Base-by-base conservation (phyloP, 257 asterid genomes). In the Jacaranda mimosifolia region DNA sequence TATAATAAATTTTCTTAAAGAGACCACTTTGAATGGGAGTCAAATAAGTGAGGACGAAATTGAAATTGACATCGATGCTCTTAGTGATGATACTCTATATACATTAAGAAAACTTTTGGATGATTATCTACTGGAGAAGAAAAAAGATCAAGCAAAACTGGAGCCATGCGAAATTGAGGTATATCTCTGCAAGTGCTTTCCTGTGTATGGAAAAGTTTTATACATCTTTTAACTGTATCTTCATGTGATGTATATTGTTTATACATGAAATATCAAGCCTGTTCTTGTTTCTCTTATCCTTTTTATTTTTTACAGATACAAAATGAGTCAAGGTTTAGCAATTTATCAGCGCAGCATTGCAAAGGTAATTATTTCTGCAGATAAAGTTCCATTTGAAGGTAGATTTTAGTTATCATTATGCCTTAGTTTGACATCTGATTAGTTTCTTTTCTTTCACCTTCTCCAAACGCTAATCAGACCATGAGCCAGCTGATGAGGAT, bases 21-120 rank as follows among this genome's bases (percentile, higher is more conserved):
- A 75, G 74, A 80, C 81, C 71, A 76, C 87, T 78, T 36, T 71
- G 11, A 81, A 82, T 56, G 80, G 83, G 55, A 80, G 74, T 70
- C 84, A 90, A 77, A 83, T 72, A 6, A 71, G 72, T 56, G 94
- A 89, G 67, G 94, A 87, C 64, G 97, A 91, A 86, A 86, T 91
- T 64, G 97, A 91, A 83, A 85, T 91, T 72, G 97, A 91, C 82
- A 75, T 91, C 72, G 94, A 87, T 48, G 80, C 86, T 18, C 82
- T 89, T 5, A 56, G 76, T 63, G 89, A 87, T 45, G 92, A 87
- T 56, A 85, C 89, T 52, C 80, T 91, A 63, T 88, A 83, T 43
- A 79, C 76, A 7, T 55, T 90, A 68, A 81, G 91, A 76, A 87
- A 84, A 79, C 91, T 84, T 83, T 69, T 90, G 79, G 90, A 90